phyloP scores from a whole-genome alignment of 2,329 filamentous ascomycete species.

The Phialophora macrospora region DNA sequence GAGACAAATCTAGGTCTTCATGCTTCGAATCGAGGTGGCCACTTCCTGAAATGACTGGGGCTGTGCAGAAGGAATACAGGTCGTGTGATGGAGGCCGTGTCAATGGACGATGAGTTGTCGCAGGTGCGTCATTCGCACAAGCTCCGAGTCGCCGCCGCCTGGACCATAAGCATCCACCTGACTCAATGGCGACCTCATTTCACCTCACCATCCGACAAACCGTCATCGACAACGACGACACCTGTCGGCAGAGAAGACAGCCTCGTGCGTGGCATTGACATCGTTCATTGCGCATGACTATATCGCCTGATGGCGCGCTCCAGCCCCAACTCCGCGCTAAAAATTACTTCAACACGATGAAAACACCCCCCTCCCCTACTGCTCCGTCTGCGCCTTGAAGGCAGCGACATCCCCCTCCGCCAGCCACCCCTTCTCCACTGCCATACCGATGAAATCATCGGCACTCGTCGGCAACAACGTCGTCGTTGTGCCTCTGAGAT shows the following conservation, averaged over 20 bases:
- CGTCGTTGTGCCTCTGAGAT: conserved; percentile 23
- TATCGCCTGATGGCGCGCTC: conserved; percentile 5
- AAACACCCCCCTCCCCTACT: conserved; percentile 17
- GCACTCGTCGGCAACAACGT: conserved; percentile 29
- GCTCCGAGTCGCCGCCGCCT: neutral
- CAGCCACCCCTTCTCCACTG: conserved; percentile 33
- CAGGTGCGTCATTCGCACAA: conserved; percentile 3
- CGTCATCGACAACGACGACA: conserved; percentile 3
- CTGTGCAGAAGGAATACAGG: conserved; percentile 6
- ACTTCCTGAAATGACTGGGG: neutral
- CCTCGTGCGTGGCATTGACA: conserved; percentile 11
- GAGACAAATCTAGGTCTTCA: conserved; percentile 21
- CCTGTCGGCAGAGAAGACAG: neutral
- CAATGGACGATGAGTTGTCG: neutral
- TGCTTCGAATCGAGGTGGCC: neutral
- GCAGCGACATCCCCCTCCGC: conserved; percentile 32
- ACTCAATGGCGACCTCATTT: conserved; percentile 10
- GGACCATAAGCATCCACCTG: conserved; percentile 1
- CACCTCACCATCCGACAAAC: neutral
- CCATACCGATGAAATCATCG: conserved; percentile 29
- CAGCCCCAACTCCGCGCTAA: conserved; percentile 48
- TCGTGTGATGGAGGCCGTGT: conserved; percentile 16
- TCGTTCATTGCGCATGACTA: conserved; percentile 25
- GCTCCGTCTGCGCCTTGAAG: conserved; percentile 34
- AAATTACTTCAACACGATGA: conserved; percentile 52